Percentiles rank a stretch among this genome's conserved stretches.
Conservation (phyloP, 2,329 filamentous ascomycete genomes). For the Ambrosiella cleistominuta region DNA sequence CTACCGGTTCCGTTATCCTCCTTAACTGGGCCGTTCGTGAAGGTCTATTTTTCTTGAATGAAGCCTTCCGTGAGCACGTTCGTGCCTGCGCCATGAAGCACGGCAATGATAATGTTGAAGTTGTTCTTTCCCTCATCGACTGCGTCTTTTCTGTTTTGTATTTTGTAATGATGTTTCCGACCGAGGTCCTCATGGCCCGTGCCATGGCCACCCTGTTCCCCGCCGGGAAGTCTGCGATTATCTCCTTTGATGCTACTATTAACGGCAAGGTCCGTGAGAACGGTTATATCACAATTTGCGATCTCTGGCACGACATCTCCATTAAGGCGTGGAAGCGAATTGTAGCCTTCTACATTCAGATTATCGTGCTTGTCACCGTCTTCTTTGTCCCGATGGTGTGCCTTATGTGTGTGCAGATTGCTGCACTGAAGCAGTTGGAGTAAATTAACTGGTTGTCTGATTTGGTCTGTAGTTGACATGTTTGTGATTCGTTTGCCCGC, state of each 20-base stretch:
- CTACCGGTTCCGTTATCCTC: slow-evolving; percentile 50
- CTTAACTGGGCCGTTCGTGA: slow-evolving; percentile 42
- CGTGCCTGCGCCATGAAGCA: slow-evolving; percentile 21
- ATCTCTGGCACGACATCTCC: slow-evolving; percentile 68
- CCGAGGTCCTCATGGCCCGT: slow-evolving; percentile 58
- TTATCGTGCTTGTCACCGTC: slow-evolving; percentile 20
- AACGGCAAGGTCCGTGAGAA: slow-evolving; percentile 56
- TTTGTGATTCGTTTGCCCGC: too few relatives aligned
- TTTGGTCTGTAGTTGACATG: too few relatives aligned
- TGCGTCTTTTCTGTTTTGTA: slow-evolving; percentile 26
- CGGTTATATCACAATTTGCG: slow-evolving; percentile 51
- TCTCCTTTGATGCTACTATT: slow-evolving; percentile 81
- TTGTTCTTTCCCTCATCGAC: slow-evolving; percentile 18
- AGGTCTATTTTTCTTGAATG: slow-evolving; percentile 29
- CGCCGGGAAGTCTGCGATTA: slow-evolving; percentile 63
- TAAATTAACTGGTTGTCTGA: too few relatives aligned
- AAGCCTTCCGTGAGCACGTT: slow-evolving; percentile 22
- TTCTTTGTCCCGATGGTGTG: slow-evolving; percentile 23
- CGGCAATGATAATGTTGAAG: slow-evolving; percentile 18
- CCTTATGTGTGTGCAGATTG: slow-evolving; percentile 18
- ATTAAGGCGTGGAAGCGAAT: slow-evolving; percentile 53
- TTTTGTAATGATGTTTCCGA: slow-evolving; percentile 47
- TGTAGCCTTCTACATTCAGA: slow-evolving; percentile 54
- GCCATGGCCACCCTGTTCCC: slow-evolving; percentile 77
- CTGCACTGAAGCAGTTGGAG: background rate